A percentile compares a stretch with the other conserved stretches of the same genome.
Evolutionary conservation across 306 rosid species (phyloP).

Genomic region (Sphenostylis stenocarpa): DNA sequence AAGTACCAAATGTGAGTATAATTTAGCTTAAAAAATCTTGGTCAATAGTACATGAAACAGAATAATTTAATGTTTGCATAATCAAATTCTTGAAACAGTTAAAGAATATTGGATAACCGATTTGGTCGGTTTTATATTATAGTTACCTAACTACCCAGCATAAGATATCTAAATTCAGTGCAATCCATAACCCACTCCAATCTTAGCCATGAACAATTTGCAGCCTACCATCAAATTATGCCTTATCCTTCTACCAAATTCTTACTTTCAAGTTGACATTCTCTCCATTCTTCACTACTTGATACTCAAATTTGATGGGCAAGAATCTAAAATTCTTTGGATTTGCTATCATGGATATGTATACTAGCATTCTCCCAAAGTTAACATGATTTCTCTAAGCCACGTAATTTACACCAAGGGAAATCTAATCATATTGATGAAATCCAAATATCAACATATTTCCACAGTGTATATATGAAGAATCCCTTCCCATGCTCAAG

Average conservation of each 20-base stretch:
- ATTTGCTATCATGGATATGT: slow-evolving; percentile 26
- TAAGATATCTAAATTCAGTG: not conserved
- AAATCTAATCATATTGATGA: slow-evolving; percentile 20
- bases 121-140: slow-evolving; percentile 1
- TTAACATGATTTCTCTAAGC: not conserved
- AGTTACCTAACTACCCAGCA: slow-evolving; percentile 11
- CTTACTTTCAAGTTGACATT: slow-evolving; percentile 40
- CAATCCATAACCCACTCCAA: not conserved
- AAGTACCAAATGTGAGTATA: not conserved
- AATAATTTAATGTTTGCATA: not conserved
- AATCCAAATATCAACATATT: not conserved
- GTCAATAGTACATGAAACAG: not conserved
- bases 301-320: slow-evolving; percentile 17
- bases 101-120: not conserved
- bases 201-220: not conserved
- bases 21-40: not conserved
- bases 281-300: not conserved
- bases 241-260: slow-evolving; percentile 33
- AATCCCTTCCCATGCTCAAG: slow-evolving; percentile 34
- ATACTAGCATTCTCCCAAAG: slow-evolving; percentile 24
- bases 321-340: slow-evolving; percentile 25
- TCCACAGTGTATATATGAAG: not conserved
- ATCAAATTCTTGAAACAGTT: not conserved
- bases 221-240: not conserved
- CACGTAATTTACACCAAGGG: slow-evolving; percentile 28